A percentile compares a stretch with the other conserved stretches of the same genome.
Evolutionary conservation across 441 rosid genomes (phyloP).

Genomic region (Syzygium malaccense): DNA sequence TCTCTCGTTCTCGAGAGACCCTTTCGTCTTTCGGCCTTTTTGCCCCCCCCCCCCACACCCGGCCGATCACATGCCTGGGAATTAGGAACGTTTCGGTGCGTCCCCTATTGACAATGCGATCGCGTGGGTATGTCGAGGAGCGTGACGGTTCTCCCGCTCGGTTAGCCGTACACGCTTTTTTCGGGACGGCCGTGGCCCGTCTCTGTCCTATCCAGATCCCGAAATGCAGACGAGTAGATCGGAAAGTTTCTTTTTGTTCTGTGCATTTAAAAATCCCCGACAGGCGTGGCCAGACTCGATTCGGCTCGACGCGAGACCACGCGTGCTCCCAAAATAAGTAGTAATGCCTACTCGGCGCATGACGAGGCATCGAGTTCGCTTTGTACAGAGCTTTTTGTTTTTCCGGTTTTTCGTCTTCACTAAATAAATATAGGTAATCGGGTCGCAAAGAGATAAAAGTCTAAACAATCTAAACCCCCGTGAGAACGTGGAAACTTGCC

Average conservation of each 20-base stretch:
- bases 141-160: background rate
- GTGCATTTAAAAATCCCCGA: background rate
- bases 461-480: too few relatives aligned
- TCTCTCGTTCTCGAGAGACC: background rate
- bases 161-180: background rate
- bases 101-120: background rate
- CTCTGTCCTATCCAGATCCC: background rate
- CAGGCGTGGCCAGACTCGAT: background rate
- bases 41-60: background rate
- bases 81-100: background rate
- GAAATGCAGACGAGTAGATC: background rate
- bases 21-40: background rate
- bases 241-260: background rate
- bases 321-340: background rate
- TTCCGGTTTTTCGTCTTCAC: background rate
- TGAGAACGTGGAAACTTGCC: too few relatives aligned
- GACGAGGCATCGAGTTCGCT: background rate
- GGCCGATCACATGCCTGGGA: background rate
- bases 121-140: background rate
- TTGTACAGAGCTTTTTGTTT: background rate
- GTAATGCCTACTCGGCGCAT: accelerated
- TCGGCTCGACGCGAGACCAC: background rate
- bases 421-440: too few relatives aligned
- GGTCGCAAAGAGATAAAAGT: too few relatives aligned
- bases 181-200: too few relatives aligned